phyloP scores from a whole-genome alignment of 106 monocot species.

The Acanthochlamys bracteata region DNA sequence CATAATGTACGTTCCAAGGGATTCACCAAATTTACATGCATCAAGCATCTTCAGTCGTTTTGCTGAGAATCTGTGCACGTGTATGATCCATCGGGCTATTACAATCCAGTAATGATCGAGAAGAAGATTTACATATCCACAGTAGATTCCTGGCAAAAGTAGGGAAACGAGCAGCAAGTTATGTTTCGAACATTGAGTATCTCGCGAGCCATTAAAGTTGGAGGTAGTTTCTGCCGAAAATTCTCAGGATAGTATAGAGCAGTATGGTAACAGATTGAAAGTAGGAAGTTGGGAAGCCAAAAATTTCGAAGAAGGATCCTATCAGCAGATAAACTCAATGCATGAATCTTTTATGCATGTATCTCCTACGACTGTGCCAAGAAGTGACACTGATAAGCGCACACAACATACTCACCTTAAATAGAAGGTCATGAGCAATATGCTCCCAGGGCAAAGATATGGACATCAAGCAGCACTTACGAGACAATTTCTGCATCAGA shows the following conservation, averaged over 20 bases:
- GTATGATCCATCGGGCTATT: no score
- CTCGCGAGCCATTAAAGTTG: neutral
- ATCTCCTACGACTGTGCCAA: neutral
- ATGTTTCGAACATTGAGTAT: neutral
- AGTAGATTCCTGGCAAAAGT: neutral
- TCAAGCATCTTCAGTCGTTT: no score
- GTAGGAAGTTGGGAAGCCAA: no score
- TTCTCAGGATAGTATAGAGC: no score
- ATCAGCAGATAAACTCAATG: neutral
- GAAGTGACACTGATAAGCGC: neutral
- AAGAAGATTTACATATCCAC: neutral
- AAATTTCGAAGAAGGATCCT: no score
- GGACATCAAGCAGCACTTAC: slow-evolving; percentile 94
- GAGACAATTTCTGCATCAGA: slow-evolving; percentile 41
- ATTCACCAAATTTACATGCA: no score
- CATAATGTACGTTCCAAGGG: no score
- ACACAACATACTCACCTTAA: slow-evolving; percentile 43
- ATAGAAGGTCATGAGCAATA: slow-evolving; percentile 85
- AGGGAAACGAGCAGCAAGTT: neutral
- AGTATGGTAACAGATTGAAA: no score
- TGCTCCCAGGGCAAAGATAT: slow-evolving; percentile 88
- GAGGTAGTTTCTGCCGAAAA: neutral
- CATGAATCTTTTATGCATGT: neutral
- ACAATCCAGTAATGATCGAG: neutral
- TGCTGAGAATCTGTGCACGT: no score